Evolutionary conservation across 768 basidiomycete genomes (phyloP), one percentile per base, ranked within the genome.

Genomic region (Podaxis carcinomalis): DNA sequence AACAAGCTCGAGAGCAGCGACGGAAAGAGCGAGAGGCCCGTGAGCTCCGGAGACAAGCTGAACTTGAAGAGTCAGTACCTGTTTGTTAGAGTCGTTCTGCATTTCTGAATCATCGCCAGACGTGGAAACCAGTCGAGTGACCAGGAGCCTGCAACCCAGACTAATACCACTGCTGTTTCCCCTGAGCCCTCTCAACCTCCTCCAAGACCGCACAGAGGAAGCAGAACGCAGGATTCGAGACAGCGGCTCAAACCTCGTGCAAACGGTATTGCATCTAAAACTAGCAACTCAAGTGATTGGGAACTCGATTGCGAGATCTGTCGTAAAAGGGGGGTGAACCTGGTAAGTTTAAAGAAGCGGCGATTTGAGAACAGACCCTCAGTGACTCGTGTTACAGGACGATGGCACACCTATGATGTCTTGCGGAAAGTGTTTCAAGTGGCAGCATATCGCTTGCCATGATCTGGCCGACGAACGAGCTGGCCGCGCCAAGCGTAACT

Each of bases 381-480:
- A 27, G 27, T 57, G 32, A 55, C 36, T 21, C 61, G 66, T 44
- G 42, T 67, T 51, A 9, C 62, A 95, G 93, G 91, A 94, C 62
- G 92, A 93, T 62, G 89, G 87, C 10, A 75, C 78, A 10, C 86
- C 90, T 2, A 81, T 96, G 75, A 83, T 93, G 69, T 92, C 85
- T 39, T 97, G 95, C 68, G 91, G 90, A 23, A 69, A 74, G 28
- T 97, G 95, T 72, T 82, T 80, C 13, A 86, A 86, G 71, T 97
- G 94, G 95, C 95, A 96, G 67, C 95, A 97, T 67, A 92, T 92
- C 36, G 69, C 77, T 21, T 97, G 95, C 67, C 92, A 95, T 68
- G 91, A 96, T 68, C 75, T 73, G 51, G 83, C 80, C 28, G 94
- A 95, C 71, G 72, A 75, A 32, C 73, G 78, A 21, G 80, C 83